Evolutionary conservation across 2,329 filamentous ascomycete species (phyloP).

Genomic region (Colletotrichum cereale): DNA sequence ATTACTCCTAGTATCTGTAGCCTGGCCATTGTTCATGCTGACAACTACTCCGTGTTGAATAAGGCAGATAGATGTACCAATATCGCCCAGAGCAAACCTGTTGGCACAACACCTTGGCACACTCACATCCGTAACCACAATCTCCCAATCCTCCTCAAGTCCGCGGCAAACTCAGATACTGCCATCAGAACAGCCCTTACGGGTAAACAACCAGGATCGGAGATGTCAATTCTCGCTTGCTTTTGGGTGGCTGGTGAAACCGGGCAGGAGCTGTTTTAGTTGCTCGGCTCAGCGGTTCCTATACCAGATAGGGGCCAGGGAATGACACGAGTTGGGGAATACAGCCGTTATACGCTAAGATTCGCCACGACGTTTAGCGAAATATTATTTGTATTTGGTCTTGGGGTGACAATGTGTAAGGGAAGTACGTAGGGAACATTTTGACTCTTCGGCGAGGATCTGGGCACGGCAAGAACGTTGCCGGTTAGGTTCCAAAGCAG

Average conservation of each 20-base stretch:
- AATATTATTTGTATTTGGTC: not conserved
- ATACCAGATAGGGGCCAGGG: not conserved
- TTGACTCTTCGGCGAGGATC: not conserved
- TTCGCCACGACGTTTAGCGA: not conserved
- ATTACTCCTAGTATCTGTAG: not conserved
- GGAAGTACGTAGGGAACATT: not conserved
- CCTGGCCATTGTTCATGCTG: not conserved
- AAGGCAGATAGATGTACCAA: not conserved
- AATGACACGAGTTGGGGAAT: not conserved
- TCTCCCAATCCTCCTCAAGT: not conserved
- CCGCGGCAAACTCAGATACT: not conserved
- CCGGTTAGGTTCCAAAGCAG: not conserved
- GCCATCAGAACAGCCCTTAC: not conserved
- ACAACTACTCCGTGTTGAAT: not conserved
- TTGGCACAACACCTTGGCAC: not conserved
- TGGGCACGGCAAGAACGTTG: conserved; percentile 2
- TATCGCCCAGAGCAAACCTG: not conserved
- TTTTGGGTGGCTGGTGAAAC: conserved; percentile 4
- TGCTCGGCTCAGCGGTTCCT: conserved; percentile 2
- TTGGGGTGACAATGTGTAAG: not conserved
- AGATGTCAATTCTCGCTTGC: not conserved
- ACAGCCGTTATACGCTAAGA: not conserved
- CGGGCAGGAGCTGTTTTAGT: not conserved
- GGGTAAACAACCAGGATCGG: not conserved
- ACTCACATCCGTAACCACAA: not conserved